These are phyloP conservation scores for Dendrothele bispora DNA, from an alignment of 768 basidiomycete genomes.

Conservation along the genomic window DNA sequence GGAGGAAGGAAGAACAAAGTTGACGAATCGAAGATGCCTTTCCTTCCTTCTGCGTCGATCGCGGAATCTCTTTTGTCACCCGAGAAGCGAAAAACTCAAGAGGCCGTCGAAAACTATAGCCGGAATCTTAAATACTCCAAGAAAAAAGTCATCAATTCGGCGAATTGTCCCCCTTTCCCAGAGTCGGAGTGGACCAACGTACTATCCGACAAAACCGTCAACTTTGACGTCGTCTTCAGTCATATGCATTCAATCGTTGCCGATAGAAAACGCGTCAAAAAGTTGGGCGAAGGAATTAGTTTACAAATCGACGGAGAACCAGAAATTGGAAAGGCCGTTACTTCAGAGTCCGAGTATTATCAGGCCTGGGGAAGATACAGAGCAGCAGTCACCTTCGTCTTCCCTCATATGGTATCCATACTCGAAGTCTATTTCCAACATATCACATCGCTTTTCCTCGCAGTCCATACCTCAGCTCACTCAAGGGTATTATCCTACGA, in stretches of 20 bases:
- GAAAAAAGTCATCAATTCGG: constrained; percentile 1
- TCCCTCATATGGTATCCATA: constrained; percentile 24
- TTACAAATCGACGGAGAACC: constrained; percentile 9
- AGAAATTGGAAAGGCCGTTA: too few relatives aligned
- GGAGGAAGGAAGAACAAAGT: background rate
- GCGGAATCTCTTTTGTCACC: background rate
- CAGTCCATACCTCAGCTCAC: constrained; percentile 9
- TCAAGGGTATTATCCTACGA: constrained; percentile 29
- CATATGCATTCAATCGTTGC: constrained; percentile 15
- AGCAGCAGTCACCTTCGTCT: too few relatives aligned
- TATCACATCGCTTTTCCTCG: constrained; percentile 22
- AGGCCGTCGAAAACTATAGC: background rate
- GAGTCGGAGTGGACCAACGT: constrained; percentile 25
- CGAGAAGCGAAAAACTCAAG: background rate
- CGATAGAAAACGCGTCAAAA: constrained; percentile 5
- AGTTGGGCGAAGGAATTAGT: constrained; percentile 17
- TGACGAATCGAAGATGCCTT: background rate
- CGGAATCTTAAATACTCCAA: constrained; percentile 9
- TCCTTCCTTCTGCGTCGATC: background rate
- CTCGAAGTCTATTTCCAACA: constrained; percentile 24
- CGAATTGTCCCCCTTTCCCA: constrained; percentile 20
- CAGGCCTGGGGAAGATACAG: too few relatives aligned
- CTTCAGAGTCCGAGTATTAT: constrained; percentile 4
- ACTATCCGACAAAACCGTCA: too few relatives aligned
- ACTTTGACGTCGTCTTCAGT: constrained; percentile 27